Percentiles rank a stretch among this genome's conserved stretches.
phyloP scores from a whole-genome alignment of 306 rosid species.

The Fagus crenata region DNA sequence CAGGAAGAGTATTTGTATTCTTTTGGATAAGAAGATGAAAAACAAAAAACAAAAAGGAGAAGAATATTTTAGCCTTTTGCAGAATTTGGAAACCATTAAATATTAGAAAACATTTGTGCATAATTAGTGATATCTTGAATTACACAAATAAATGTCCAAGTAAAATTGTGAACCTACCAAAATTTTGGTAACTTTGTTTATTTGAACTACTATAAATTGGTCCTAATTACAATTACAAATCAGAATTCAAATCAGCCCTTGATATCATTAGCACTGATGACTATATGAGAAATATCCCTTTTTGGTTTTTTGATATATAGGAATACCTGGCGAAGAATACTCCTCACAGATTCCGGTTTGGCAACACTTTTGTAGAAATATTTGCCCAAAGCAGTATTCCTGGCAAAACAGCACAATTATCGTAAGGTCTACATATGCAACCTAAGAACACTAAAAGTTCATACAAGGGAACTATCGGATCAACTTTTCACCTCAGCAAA shows the following conservation, averaged over 20 bases:
- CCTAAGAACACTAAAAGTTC: constrained; percentile 21
- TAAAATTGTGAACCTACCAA: not conserved
- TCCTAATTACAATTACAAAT: not conserved
- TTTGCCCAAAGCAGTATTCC: constrained; percentile 77
- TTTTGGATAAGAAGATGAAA: not conserved
- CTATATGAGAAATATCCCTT: not conserved
- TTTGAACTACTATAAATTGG: not conserved
- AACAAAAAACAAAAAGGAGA: not conserved
- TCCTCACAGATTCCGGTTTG: constrained; percentile 76
- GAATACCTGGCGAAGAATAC: constrained; percentile 83
- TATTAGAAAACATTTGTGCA: not conserved
- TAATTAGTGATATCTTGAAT: not conserved
- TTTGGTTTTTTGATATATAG: not conserved
- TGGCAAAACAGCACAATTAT: constrained; percentile 39
- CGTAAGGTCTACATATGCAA: constrained; percentile 23
- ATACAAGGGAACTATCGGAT: constrained; percentile 21
- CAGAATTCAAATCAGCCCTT: not conserved
- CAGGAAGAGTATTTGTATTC: not conserved
- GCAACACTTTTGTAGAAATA: constrained; percentile 66
- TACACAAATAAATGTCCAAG: not conserved
- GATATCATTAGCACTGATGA: constrained; percentile 6
- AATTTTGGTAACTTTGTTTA: not conserved
- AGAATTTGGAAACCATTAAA: not conserved
- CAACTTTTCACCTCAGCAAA: constrained; percentile 67
- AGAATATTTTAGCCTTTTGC: not conserved